These are phyloP conservation scores for Samsoniella hepiali DNA, from an alignment of 2,329 filamentous ascomycete species.

Conservation along the genomic window DNA sequence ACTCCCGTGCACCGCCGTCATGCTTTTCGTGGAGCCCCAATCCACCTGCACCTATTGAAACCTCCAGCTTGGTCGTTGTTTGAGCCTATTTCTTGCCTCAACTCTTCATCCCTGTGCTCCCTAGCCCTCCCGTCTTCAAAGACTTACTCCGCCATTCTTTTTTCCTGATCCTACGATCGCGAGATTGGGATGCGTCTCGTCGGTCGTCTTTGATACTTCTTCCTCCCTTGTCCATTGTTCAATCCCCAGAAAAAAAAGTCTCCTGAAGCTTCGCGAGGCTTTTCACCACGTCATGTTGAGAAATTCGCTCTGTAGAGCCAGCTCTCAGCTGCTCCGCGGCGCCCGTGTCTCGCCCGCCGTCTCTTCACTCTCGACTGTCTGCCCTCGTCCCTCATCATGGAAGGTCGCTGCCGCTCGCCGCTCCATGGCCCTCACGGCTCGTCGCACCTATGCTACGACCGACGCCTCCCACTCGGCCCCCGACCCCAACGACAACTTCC, in stretches of 20 bases:
- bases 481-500: conserved; percentile 92
- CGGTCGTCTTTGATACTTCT: conserved; percentile 24
- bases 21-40: conserved; percentile 19
- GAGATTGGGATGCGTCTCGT: conserved; percentile 32
- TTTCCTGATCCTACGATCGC: conserved; percentile 28
- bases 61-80: conserved; percentile 14
- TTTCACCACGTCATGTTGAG: conserved; percentile 63
- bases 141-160: conserved; percentile 52
- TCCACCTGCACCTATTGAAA: conserved; percentile 4
- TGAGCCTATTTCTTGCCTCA: conserved; percentile 18
- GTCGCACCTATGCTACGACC: conserved; percentile 51
- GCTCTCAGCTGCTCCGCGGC: conserved; percentile 58
- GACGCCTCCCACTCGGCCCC: conserved; percentile 51
- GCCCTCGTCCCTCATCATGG: conserved; percentile 41
- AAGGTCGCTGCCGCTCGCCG: conserved; percentile 46
- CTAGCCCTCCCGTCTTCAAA: conserved; percentile 25
- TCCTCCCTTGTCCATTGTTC: conserved; percentile 13
- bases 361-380: conserved; percentile 42
- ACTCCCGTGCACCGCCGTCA: conserved; percentile 18
- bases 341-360: conserved; percentile 46
- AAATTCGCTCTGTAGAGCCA: conserved; percentile 62
- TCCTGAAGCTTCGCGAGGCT: conserved; percentile 21
- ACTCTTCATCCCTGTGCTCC: conserved; percentile 20
- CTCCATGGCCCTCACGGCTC: conserved; percentile 46
- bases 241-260: conserved; percentile 12